Evolutionary conservation across 2,329 filamentous ascomycete genomes (phyloP).

Genomic region (Colletotrichum salicis): DNA sequence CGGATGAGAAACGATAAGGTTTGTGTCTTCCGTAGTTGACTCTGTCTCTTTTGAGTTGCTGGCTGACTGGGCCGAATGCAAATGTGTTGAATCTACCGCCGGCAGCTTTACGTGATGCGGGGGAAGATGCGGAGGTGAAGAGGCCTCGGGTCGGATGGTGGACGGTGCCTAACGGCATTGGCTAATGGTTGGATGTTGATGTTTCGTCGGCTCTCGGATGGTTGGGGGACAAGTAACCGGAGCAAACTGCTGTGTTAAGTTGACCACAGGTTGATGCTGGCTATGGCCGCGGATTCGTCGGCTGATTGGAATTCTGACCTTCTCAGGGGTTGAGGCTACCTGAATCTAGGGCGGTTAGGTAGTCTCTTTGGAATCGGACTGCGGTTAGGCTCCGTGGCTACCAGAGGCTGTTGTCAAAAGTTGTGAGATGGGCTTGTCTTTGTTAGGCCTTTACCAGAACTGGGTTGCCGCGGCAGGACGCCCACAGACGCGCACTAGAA

Average conservation of each 20-base stretch:
- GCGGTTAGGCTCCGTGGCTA: not conserved
- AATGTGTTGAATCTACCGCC: not conserved
- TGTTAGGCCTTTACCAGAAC: not conserved
- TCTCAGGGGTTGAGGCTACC: not conserved
- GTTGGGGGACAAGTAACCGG: not conserved
- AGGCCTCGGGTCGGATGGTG: constrained; percentile 13
- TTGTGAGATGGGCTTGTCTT: not conserved
- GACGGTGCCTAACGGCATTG: constrained; percentile 23
- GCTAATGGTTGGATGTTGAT: constrained; percentile 11
- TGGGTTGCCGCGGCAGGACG: not conserved
- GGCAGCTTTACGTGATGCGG: not conserved
- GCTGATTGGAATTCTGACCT: not conserved
- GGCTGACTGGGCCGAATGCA: not conserved
- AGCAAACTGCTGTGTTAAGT: not conserved
- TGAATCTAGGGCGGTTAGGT: constrained; percentile 11
- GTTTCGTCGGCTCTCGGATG: constrained; percentile 35
- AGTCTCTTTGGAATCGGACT: not conserved
- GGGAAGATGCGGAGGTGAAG: not conserved
- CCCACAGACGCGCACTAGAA: not conserved
- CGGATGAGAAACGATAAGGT: constrained; percentile 1
- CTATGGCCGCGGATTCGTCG: not conserved
- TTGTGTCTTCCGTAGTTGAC: not conserved
- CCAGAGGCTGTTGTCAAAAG: not conserved
- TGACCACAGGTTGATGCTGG: not conserved
- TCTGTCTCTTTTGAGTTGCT: not conserved